Evolutionary conservation across 306 rosid genomes (phyloP), one percentile per base, ranked within the genome.

Genomic region (Dryas alaskensis): DNA sequence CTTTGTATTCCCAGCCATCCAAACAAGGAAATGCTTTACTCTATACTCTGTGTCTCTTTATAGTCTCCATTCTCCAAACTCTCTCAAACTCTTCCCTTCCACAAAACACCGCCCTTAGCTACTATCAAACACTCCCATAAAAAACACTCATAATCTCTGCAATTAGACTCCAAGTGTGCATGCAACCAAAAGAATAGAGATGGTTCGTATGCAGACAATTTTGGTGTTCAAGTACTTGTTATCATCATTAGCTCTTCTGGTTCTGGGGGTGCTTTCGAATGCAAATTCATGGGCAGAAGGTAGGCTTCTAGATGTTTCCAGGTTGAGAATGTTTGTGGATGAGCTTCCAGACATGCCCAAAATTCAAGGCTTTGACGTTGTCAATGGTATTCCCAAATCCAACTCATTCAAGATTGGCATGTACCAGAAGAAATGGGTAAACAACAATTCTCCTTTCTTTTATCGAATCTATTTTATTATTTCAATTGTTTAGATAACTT

Each of bases 391-490:
- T 42, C 87, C 90, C 62, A 80, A 76, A 72, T 51, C 97, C n/a
- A 83, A 76, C 60, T 68, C 80, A 63, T 79, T 92, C 40, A 46
- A 75, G 17, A 88, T 92, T 54, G 92, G 97, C 79, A 92, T 92
- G 97, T 92, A 83, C 87, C 39, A 57, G 78, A 92, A 86, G 70
- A 88, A 83, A 76, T 89, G 96, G 97, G 97, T 92, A 70, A 58
- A 81, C 42, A 10, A 16, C 37, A 10, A 2, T 16, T 7, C 2
- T 7, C 4, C 0, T 10, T 8, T 5, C 5, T 16, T 6, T 0
- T 17, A 19, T 47, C 17, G 64, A 5, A 25, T 2, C 16, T 53
- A 22, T 0, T 68, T 1, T 19, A 5, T 43, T 5, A 0, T 42
- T 17, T n/a, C 13, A 1, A 4, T 12, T 12, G 10, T 39, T n/a